Evolutionary conservation across 352 stramenopile species (phyloP).

Genomic region (Phytophthora multivora): DNA sequence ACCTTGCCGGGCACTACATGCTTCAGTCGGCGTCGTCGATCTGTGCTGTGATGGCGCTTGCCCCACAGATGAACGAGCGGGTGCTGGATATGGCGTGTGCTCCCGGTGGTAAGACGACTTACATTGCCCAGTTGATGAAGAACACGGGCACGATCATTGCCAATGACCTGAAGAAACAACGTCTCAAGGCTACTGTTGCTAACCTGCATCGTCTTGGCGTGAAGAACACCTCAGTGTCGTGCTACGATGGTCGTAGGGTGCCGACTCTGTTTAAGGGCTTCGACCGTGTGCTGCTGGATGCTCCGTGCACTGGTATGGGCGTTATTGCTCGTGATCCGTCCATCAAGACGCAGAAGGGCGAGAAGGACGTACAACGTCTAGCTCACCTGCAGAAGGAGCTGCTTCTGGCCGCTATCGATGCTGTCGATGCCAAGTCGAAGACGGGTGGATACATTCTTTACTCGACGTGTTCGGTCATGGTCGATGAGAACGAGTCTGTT

Average conservation of each 20-base stretch:
- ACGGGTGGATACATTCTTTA: slow-evolving; percentile 99
- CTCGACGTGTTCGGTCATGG: slow-evolving; percentile 97
- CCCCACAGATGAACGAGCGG: slow-evolving; percentile 95
- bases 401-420: slow-evolving; percentile 98
- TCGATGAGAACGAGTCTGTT: slow-evolving; percentile 96
- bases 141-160: slow-evolving; percentile 98
- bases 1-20: slow-evolving; percentile 99
- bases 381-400: slow-evolving; percentile 99
- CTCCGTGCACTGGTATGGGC: slow-evolving; percentile 97
- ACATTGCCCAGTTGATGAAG: slow-evolving; percentile 99
- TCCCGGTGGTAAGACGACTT: slow-evolving; percentile 99
- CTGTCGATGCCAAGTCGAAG: slow-evolving; percentile 95
- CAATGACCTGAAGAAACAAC: slow-evolving; percentile 99
- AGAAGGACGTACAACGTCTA: slow-evolving; percentile 90
- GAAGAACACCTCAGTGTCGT: slow-evolving; percentile 97
- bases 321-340: slow-evolving; percentile 98
- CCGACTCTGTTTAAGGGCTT: slow-evolving; percentile 96
- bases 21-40: slow-evolving; percentile 99
- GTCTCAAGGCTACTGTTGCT: slow-evolving; percentile 97
- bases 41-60: slow-evolving; percentile 98
- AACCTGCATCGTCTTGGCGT: slow-evolving; percentile 99
- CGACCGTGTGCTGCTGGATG: slow-evolving; percentile 98
- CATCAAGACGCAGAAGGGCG: slow-evolving; percentile 98
- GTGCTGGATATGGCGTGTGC: slow-evolving; percentile 99
- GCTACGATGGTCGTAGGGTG: slow-evolving; percentile 97